A percentile compares a stretch with the other conserved stretches of the same genome.
Evolutionary conservation across 2,329 filamentous ascomycete genomes (phyloP).

Genomic region (Epichloe coenophiala): DNA sequence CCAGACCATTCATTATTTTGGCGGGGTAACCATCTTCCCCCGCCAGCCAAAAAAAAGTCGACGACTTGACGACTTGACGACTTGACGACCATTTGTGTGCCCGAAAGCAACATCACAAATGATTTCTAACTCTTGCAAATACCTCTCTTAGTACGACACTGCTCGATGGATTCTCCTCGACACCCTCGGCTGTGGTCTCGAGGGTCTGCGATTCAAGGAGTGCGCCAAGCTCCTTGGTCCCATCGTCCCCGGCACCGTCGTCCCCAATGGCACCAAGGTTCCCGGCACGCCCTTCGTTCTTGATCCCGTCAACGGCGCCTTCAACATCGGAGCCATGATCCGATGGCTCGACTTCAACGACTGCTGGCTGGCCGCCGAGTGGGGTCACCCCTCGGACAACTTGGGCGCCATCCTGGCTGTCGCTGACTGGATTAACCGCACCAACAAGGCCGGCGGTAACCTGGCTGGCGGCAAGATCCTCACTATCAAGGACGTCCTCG

Average conservation of each 20-base stretch:
- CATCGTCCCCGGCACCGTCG: constrained; percentile 75
- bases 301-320: constrained; percentile 88
- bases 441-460: constrained; percentile 62
- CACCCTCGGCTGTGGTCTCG: constrained; percentile 90
- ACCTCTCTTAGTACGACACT: constrained; percentile 61
- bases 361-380: constrained; percentile 98
- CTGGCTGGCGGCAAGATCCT: constrained; percentile 79
- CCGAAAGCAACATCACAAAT: not conserved
- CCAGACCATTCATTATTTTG: too few relatives aligned
- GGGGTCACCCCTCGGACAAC: constrained; percentile 98
- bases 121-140: not conserved
- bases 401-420: constrained; percentile 91
- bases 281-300: constrained; percentile 88
- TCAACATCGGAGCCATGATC: constrained; percentile 99
- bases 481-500: constrained; percentile 79
- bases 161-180: constrained; percentile 94
- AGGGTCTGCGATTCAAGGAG: constrained; percentile 89
- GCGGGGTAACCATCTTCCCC: not conserved
- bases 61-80: too few relatives aligned
- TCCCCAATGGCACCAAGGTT: constrained; percentile 84
- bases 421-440: constrained; percentile 93
- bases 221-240: constrained; percentile 92
- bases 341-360: constrained; percentile 99
- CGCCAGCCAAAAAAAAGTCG: not conserved
- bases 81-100: not conserved